Percentiles rank a stretch among this genome's conserved stretches.
phyloP scores from a whole-genome alignment of 83 land plant genomes.

The Picea engelmannii region DNA sequence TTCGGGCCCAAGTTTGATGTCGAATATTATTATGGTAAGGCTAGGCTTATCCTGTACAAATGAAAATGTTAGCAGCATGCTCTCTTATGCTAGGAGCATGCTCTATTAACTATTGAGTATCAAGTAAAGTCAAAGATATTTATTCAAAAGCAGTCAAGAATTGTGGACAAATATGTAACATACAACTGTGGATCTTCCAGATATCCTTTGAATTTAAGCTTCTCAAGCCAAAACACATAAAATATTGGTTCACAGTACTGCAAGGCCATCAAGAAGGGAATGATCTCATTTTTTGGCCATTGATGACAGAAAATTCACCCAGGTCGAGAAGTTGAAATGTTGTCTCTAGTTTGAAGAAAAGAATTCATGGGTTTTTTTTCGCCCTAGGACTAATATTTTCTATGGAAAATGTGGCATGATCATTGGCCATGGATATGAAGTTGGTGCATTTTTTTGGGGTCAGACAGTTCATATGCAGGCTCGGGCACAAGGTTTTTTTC shows the following conservation, averaged over 20 bases:
- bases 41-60: no score
- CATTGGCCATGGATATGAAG: constrained; percentile 48
- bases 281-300: constrained; percentile 49
- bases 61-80: no score
- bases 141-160: no score
- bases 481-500: not conserved
- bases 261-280: constrained; percentile 54
- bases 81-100: no score
- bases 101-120: no score
- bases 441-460: not conserved
- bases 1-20: no score
- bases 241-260: constrained; percentile 53
- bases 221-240: constrained; percentile 45
- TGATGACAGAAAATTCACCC: constrained; percentile 67
- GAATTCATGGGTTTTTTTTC: constrained; percentile 47
- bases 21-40: no score
- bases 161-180: no score
- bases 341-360: constrained; percentile 41
- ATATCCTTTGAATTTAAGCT: constrained; percentile 55
- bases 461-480: constrained; percentile 11
- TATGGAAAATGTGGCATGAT: constrained; percentile 61
- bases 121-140: no score
- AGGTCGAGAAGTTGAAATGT: constrained; percentile 45
- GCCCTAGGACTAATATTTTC: constrained; percentile 49
- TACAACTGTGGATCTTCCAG: constrained; percentile 77